Conservation (phyloP, 2,329 filamentous ascomycete species). For the Arthrobotrys sinensis region DNA sequence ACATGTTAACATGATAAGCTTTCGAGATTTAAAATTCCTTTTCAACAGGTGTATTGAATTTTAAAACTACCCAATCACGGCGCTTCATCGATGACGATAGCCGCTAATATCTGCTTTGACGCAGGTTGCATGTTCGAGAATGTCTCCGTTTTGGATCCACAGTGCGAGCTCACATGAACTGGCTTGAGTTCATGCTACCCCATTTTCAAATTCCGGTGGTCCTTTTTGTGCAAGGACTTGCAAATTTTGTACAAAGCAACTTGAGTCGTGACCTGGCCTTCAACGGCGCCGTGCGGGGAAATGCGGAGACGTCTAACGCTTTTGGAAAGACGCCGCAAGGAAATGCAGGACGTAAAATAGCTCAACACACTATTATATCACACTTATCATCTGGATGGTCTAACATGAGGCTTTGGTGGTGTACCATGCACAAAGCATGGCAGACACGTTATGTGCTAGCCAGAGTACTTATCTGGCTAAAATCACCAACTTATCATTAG, state of each 20-base stretch:
- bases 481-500: conserved; percentile 45
- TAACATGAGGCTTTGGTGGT: conserved; percentile 1
- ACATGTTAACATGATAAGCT: conserved; percentile 21
- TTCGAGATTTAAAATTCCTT: conserved; percentile 49
- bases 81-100: neutral
- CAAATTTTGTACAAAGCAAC: neutral
- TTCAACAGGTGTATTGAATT: conserved; percentile 33
- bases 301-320: conserved; percentile 33
- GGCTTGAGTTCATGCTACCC: conserved; percentile 24
- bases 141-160: conserved; percentile 26
- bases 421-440: conserved; percentile 28
- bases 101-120: conserved; percentile 26
- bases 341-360: conserved; percentile 39
- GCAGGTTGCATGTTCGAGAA: conserved; percentile 26
- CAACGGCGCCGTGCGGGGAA: conserved; percentile 32
- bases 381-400: neutral
- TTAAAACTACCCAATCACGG: conserved; percentile 50
- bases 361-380: conserved; percentile 44
- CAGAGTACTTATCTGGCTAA: conserved; percentile 39
- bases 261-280: neutral
- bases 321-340: conserved; percentile 11
- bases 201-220: conserved; percentile 34
- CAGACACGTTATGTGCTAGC: conserved; percentile 48
- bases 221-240: neutral
- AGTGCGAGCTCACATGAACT: conserved; percentile 11